Evolutionary conservation across 2,329 filamentous ascomycete genomes (phyloP), one percentile per base, ranked within the genome.

Genomic region (Verticillium albo-atrum): DNA sequence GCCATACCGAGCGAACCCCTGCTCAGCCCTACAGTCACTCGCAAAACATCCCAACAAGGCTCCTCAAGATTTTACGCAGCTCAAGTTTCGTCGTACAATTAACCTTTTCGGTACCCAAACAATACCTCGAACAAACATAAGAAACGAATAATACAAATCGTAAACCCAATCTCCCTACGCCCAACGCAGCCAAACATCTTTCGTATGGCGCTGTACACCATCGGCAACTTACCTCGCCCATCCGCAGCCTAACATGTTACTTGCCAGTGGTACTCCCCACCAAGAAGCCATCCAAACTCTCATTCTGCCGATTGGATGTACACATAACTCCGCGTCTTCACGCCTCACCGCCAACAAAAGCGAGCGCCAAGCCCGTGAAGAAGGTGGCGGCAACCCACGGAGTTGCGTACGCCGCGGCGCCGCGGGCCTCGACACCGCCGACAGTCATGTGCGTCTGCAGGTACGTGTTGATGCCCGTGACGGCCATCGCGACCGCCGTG

Each of bases 301-400:
- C n/a, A 12, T 23, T 47, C 42, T 47, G 6, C 42, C n/a, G 5
- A 20, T 23, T 23, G 7, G 17, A 10, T 12, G 25, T 7, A 32
- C 28, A 17, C n/a, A n/a, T n/a, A n/a, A n/a, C n/a, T n/a, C n/a
- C n/a, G n/a, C n/a, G n/a, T 5, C n/a, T 42, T 26, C n/a, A 55
- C 28, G 55, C 37, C 57, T 75, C 74, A 70, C 83, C 70, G 65
- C 79, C 73, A 50, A 86, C 80, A 58, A 79, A 72, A 28, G 79
- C 81, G 37, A 88, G 70, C 1, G 74, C 79, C n/a, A 79, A 34
- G 15, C 89, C 89, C 3, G 85, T 83, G 58, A 88, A 69, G 14
- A 82, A 70, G 3, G 85, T 82, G 6, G 89, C 89, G 25, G 81
- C 67, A n/a, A 84, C 84, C 92, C 92, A 97, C 35, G 94, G 79